Evolutionary conservation across 768 basidiomycete genomes (phyloP), one percentile per base, ranked within the genome.

Genomic region (Asterophora parasitica): DNA sequence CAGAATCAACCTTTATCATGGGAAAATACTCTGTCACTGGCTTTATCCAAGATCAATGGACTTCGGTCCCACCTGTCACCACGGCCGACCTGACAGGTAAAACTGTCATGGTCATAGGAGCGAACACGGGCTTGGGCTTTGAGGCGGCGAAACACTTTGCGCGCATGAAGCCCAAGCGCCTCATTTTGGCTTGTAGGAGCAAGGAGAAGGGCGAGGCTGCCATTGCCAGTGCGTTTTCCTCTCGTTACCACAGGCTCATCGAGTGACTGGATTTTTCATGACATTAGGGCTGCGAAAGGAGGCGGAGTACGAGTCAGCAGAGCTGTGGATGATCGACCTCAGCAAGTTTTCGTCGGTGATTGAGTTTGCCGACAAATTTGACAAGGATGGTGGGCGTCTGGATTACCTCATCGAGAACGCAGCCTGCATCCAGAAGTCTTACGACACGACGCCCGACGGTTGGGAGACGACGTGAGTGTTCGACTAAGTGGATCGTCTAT

Each of bases 61-160:
- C 15, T 7, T 44, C 37, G 4, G 45, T 63, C 8, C 62, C 66
- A 9, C 63, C 64, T 3, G 63, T 71, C 1, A 59, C 61, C 8
- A 52, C 57, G 2, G 63, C 55, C 1, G 68, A 75, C 46, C 61
- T 79, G 13, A 56, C 59, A 9, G 72, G 71, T 4, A 76, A 75
- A 51, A 75, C 73, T 3, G 64, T 79, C 17, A 44, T 80, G 16
- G 70, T 82, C 16, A 65, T 70, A 16, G 71, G 69, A 4, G 74
- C 78, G 4, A 82, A 81, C 51, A 65, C 66, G 17, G 81, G 77
- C 5, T 42, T 79, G 1, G 77, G 76, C 1, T 67, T 74, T 37
- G 75, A 77, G 48, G 67, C 72, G 0, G 61, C 69, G 9, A 73
- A 68, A 44, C 70, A 76, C 45, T 71, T 78, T 36, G 74, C 73